A percentile compares a stretch with the other conserved stretches of the same genome.
phyloP scores from a whole-genome alignment of 2,329 filamentous ascomycete genomes.

The Paraphoma sp. region DNA sequence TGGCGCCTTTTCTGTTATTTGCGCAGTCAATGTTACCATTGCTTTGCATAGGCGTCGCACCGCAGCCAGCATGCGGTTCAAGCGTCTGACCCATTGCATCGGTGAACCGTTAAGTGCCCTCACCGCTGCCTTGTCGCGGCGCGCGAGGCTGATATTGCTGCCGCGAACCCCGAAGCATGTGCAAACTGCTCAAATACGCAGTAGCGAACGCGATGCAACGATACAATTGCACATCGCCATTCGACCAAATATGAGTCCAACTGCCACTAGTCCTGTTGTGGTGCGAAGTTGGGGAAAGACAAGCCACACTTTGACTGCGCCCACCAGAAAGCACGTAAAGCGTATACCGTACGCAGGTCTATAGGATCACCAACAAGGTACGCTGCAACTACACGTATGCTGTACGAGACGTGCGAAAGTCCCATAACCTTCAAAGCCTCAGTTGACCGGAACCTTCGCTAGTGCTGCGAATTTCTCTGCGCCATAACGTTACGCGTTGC shows the following conservation, averaged over 20 bases:
- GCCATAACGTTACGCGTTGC: conserved; percentile 7
- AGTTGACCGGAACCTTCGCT: too few relatives aligned
- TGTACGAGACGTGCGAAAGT: conserved; percentile 2
- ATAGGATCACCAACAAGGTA: conserved; percentile 3
- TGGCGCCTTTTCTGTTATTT: conserved; percentile 8
- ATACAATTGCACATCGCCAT: conserved; percentile 8
- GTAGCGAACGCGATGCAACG: conserved; percentile 17
- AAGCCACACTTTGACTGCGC: conserved; percentile 7
- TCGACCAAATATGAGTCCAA: conserved; percentile 17
- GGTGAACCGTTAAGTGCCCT: conserved; percentile 5
- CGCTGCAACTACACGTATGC: conserved; percentile 1
- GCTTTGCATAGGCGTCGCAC: conserved; percentile 15
- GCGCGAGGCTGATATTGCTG: conserved; percentile 17
- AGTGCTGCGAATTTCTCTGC: neutral
- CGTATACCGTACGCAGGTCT: too few relatives aligned
- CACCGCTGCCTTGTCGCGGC: conserved; percentile 22
- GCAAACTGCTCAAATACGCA: conserved; percentile 8
- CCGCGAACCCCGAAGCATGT: conserved; percentile 6
- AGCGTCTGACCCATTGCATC: conserved; percentile 17
- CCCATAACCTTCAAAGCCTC: neutral
- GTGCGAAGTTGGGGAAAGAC: neutral
- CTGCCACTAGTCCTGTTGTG: conserved; percentile 1
- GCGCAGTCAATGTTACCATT: conserved; percentile 30
- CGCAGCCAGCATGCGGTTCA: conserved; percentile 12
- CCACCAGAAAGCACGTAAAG: conserved; percentile 2